Evolutionary conservation across 441 rosid species (phyloP).

Genomic region (Gossypium aridum): DNA sequence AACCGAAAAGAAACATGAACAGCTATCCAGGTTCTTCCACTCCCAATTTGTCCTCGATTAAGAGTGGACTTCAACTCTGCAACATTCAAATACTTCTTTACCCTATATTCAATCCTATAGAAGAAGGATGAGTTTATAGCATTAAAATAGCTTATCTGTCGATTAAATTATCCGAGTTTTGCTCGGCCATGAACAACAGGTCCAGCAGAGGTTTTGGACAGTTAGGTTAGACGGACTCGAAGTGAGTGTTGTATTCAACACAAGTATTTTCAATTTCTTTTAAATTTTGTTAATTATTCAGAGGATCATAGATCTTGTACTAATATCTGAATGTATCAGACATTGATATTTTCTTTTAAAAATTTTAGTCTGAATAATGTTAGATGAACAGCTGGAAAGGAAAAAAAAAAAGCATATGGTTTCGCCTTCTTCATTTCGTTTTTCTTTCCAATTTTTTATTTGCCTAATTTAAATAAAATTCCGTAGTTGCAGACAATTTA

Average conservation of each 20-base stretch:
- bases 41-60: background rate
- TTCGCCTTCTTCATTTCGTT: too few species aligned
- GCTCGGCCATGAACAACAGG: background rate
- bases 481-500: background rate
- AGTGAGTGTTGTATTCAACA: background rate
- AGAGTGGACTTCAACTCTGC: background rate
- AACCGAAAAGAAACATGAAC: background rate
- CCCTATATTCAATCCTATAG: background rate
- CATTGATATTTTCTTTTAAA: too few species aligned
- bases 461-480: background rate
- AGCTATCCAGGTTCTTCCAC: background rate
- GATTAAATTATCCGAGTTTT: background rate
- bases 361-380: too few species aligned
- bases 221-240: background rate
- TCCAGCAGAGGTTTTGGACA: background rate
- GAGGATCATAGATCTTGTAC: too few species aligned
- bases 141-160: background rate
- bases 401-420: background rate
- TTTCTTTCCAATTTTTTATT: background rate
- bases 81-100: background rate
- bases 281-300: too few species aligned
- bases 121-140: background rate
- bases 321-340: too few species aligned
- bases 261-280: background rate
- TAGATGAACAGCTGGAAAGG: too few species aligned